phyloP scores from a whole-genome alignment of 2,329 filamentous ascomycete species.

The Epichloe aotearoae region DNA sequence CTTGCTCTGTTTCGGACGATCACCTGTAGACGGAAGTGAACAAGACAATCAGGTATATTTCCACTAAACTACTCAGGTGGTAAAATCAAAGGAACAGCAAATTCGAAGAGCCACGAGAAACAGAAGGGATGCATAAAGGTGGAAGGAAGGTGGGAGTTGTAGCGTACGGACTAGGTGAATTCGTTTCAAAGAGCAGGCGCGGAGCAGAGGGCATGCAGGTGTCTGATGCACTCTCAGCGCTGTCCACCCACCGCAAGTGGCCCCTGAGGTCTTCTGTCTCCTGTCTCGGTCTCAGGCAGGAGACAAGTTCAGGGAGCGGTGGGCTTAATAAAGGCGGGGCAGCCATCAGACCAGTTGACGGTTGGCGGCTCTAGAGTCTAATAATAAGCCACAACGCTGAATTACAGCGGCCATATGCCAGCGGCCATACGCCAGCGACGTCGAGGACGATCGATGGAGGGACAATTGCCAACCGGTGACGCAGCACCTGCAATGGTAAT shows the following conservation, averaged over 20 bases:
- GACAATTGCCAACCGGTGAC: no score
- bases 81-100: neutral
- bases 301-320: no score
- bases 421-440: no score
- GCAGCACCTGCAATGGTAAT: no score
- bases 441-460: no score
- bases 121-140: neutral
- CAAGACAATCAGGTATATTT: constrained; percentile 4
- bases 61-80: constrained; percentile 4
- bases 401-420: no score
- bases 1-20: constrained; percentile 1
- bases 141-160: neutral
- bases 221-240: neutral
- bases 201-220: neutral
- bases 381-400: no score
- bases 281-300: no score
- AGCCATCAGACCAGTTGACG: no score
- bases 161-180: neutral
- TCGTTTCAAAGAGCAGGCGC: neutral
- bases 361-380: no score
- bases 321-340: no score
- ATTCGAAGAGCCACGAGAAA: neutral
- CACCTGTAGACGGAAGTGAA: constrained; percentile 1
- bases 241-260: neutral
- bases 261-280: no score